phyloP scores from a whole-genome alignment of 163 green algal species.

The Chlorella variabilis region DNA sequence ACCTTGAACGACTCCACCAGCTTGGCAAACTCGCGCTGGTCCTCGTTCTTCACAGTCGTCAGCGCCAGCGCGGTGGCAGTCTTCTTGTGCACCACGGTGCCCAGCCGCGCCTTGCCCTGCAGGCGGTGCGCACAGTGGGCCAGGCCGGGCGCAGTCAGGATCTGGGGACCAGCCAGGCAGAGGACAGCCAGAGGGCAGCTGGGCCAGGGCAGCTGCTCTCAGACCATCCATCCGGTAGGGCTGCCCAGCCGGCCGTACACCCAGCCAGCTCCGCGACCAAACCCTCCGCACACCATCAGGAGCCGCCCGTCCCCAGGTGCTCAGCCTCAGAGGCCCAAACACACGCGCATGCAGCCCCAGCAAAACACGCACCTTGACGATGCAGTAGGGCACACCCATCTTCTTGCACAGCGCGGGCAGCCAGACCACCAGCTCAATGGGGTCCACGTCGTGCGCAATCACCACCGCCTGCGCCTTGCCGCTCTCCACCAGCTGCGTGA shows the following conservation, averaged over 20 bases:
- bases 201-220: too few relatives aligned
- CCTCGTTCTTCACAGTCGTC: slow-evolving; percentile 97
- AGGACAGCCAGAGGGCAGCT: too few relatives aligned
- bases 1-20: slow-evolving; percentile 86
- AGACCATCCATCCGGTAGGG: too few relatives aligned
- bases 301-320: too few relatives aligned
- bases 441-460: slow-evolving; percentile 99
- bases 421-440: slow-evolving; percentile 99
- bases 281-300: too few relatives aligned
- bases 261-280: too few relatives aligned
- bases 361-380: slow-evolving; percentile 94
- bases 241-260: too few relatives aligned
- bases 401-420: slow-evolving; percentile 99
- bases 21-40: slow-evolving; percentile 98
- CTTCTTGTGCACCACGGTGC: slow-evolving; percentile 98
- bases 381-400: slow-evolving; percentile 99
- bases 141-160: too few relatives aligned
- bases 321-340: too few relatives aligned
- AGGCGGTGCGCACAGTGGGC: neutral
- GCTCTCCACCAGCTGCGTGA: slow-evolving; percentile 96
- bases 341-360: too few relatives aligned
- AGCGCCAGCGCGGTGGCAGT: slow-evolving; percentile 92
- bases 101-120: slow-evolving; percentile 96
- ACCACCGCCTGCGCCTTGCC: slow-evolving; percentile 95
- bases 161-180: too few relatives aligned